These are phyloP conservation scores for Lyophyllum semitale DNA, from an alignment of 768 basidiomycete genomes.

Conservation along the genomic window DNA sequence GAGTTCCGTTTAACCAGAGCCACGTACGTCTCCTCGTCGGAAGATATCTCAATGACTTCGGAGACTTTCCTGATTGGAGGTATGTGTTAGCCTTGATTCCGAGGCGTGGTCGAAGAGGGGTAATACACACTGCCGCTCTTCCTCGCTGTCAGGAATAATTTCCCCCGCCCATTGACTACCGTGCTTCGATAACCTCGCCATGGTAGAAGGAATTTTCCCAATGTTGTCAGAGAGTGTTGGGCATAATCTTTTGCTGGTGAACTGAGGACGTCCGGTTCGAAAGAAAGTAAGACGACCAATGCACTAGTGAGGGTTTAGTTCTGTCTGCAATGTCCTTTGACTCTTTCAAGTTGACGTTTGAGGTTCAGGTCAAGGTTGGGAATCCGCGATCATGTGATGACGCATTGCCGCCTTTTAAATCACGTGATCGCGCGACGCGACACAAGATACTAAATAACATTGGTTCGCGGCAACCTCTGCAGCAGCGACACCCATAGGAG, in stretches of 20 bases:
- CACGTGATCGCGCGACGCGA: background rate
- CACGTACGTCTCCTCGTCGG: slow-evolving; percentile 41
- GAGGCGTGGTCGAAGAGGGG: background rate
- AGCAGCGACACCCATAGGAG: background rate
- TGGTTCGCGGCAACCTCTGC: too few relatives aligned
- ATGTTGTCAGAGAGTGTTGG: background rate
- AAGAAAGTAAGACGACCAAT: too few relatives aligned
- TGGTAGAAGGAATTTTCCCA: background rate
- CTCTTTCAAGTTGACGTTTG: background rate
- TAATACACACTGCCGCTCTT: slow-evolving; percentile 37
- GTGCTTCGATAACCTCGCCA: background rate
- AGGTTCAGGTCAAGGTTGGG: too few relatives aligned
- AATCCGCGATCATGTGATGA: slow-evolving; percentile 6
- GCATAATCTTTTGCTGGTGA: background rate
- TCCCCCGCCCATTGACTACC: slow-evolving; percentile 21
- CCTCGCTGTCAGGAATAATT: slow-evolving; percentile 51
- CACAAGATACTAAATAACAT: too few relatives aligned
- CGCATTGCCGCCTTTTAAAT: slow-evolving; percentile 8
- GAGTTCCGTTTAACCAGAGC: background rate
- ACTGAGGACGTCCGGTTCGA: background rate
- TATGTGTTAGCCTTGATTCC: background rate
- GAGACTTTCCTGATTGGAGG: background rate
- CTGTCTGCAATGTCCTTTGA: background rate
- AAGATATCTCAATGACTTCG: slow-evolving; percentile 59
- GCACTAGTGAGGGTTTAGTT: background rate